Conservation (phyloP, 176 grass and related monocot genomes). For the Alopecurus myosuroides region DNA sequence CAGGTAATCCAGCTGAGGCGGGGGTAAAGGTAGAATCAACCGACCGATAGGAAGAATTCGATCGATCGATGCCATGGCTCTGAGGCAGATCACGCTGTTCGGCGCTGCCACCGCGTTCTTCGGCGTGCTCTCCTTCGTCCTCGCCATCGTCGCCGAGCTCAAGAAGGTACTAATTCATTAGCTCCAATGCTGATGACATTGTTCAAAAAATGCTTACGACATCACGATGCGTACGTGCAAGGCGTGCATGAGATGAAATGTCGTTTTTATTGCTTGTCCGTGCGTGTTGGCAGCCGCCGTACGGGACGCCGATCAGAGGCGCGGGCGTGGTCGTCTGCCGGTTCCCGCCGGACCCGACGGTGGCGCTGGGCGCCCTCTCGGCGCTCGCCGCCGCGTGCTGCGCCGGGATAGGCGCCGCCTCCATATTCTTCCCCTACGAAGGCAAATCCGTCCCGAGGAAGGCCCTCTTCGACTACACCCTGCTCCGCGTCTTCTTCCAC, state of each 20-base stretch:
- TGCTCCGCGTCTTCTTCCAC: slow-evolving; percentile 50
- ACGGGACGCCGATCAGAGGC: slow-evolving; percentile 40
- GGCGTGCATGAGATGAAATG: neutral
- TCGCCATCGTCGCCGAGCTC: slow-evolving; percentile 42
- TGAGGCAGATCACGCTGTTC: slow-evolving; percentile 27
- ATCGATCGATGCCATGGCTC: slow-evolving; percentile 25
- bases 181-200: neutral
- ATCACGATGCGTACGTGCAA: neutral
- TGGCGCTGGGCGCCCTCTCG: slow-evolving; percentile 31
- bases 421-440: slow-evolving; percentile 52
- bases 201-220: too few species aligned
- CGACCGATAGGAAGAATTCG: neutral
- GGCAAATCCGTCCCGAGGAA: slow-evolving; percentile 23
- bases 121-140: slow-evolving; percentile 52
- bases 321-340: slow-evolving; percentile 41
- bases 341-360: slow-evolving; percentile 43
- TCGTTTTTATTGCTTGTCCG: neutral
- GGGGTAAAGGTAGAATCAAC: neutral
- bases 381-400: slow-evolving; percentile 10
- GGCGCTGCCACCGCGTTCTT: slow-evolving; percentile 4
- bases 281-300: slow-evolving; percentile 23
- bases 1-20: neutral
- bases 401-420: slow-evolving; percentile 23
- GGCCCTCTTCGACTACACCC: slow-evolving; percentile 29
- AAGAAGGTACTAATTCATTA: slow-evolving; percentile 33